Evolutionary conservation across 2,329 filamentous ascomycete genomes (phyloP).

Genomic region (Talaromyces sp.): DNA sequence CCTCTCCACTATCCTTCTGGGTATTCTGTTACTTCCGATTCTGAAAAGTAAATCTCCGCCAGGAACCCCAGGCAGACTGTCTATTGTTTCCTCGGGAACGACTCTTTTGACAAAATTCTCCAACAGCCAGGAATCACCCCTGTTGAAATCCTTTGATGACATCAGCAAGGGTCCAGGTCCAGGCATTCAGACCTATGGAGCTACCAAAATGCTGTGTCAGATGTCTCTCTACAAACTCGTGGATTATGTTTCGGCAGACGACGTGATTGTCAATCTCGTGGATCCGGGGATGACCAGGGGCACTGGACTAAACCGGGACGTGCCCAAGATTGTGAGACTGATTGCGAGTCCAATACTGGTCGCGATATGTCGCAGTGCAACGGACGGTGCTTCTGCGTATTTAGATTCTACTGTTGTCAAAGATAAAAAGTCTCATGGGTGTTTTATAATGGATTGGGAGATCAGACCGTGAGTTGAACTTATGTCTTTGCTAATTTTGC

Average conservation of each 20-base stretch:
- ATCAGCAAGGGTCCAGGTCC: neutral
- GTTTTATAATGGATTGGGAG: constrained; percentile 47
- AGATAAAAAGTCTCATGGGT: constrained; percentile 49
- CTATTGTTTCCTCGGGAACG: constrained; percentile 19
- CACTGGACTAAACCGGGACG: constrained; percentile 33
- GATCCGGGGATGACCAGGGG: constrained; percentile 41
- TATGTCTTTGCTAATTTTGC: too few species aligned
- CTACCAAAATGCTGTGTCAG: constrained; percentile 17
- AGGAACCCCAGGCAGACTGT: constrained; percentile 15
- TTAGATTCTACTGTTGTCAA: constrained; percentile 45
- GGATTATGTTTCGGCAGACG: constrained; percentile 35
- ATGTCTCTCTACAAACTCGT: constrained; percentile 35
- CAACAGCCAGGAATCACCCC: constrained; percentile 12
- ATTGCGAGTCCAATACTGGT: neutral
- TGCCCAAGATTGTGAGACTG: neutral
- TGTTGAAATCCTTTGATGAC: constrained; percentile 26
- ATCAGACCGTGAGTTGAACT: constrained; percentile 22
- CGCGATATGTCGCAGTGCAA: neutral
- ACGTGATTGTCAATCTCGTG: constrained; percentile 44
- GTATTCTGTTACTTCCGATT: constrained; percentile 48
- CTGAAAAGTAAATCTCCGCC: constrained; percentile 27
- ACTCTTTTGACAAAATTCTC: constrained; percentile 18
- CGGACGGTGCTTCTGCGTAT: constrained; percentile 44
- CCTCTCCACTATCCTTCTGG: constrained; percentile 52
- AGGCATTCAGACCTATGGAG: neutral